phyloP scores from a whole-genome alignment of 306 rosid genomes.

The Dryas octopetala region DNA sequence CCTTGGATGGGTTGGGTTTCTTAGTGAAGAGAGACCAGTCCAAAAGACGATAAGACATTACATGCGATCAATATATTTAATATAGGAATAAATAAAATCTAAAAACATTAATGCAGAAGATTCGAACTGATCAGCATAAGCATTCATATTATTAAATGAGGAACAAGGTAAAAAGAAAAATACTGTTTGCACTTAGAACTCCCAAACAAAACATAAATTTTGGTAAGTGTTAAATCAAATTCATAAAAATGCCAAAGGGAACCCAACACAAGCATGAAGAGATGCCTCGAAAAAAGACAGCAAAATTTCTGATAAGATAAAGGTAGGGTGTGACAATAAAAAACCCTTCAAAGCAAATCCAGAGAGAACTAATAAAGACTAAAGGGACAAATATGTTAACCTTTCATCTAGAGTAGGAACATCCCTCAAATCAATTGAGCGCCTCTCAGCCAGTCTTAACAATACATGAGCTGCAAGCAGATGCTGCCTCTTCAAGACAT shows the following conservation, averaged over 20 bases:
- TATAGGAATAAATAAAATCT: not conserved
- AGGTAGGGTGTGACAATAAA: constrained; percentile 6
- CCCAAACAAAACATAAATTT: not conserved
- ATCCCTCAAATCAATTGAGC: constrained; percentile 58
- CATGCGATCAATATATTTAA: not conserved
- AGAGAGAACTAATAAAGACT: constrained; percentile 11
- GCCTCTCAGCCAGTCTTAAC: constrained; percentile 82
- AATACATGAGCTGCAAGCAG: constrained; percentile 91
- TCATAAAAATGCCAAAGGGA: not conserved
- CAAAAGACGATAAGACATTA: not conserved
- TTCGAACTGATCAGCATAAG: not conserved
- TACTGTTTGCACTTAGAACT: not conserved
- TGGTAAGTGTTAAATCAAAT: not conserved
- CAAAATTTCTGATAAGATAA: not conserved
- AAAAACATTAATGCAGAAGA: not conserved
- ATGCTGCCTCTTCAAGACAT: constrained; percentile 87
- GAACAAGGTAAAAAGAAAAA: not conserved
- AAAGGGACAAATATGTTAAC: constrained; percentile 33
- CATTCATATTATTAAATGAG: not conserved
- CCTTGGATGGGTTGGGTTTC: not conserved
- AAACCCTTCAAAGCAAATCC: not conserved
- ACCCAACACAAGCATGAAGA: not conserved
- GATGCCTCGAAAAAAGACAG: not conserved
- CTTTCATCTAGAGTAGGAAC: constrained; percentile 80
- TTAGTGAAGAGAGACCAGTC: not conserved